Conservation (phyloP, 2,329 filamentous ascomycete species). For the Leptographium galeiforme region DNA sequence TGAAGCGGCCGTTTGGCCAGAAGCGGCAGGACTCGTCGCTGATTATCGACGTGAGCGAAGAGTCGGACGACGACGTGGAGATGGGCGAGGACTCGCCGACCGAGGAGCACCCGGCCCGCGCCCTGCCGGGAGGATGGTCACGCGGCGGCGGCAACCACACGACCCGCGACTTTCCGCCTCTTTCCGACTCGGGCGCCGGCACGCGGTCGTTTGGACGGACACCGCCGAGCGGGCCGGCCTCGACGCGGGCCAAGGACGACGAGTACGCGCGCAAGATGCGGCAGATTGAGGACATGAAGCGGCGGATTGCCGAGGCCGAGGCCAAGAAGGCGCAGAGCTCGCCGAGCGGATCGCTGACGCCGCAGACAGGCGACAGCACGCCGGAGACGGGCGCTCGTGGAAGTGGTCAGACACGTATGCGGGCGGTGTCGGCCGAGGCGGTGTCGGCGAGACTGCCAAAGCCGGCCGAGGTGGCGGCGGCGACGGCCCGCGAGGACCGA, state of each 20-base stretch:
- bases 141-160: slow-evolving; percentile 21
- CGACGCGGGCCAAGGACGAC: slow-evolving; percentile 19
- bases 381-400: slow-evolving; percentile 9
- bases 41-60: slow-evolving; percentile 77
- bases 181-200: slow-evolving; percentile 21
- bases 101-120: slow-evolving; percentile 23
- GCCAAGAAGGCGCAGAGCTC: slow-evolving; percentile 32
- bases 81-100: slow-evolving; percentile 51
- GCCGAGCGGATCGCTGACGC: slow-evolving; percentile 16
- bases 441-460: slow-evolving; percentile 16
- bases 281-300: slow-evolving; percentile 47
- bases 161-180: slow-evolving; percentile 31
- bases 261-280: slow-evolving; percentile 38
- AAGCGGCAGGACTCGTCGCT: slow-evolving; percentile 46
- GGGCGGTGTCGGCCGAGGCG: slow-evolving; percentile 8
- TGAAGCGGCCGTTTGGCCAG: slow-evolving; percentile 51
- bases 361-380: slow-evolving; percentile 11
- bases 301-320: slow-evolving; percentile 44
- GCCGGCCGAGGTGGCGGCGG: slow-evolving; percentile 1
- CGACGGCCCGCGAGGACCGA: background rate
- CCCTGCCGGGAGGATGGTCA: slow-evolving; percentile 16
- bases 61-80: slow-evolving; percentile 45
- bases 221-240: slow-evolving; percentile 21
- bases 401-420: no score
- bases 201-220: slow-evolving; percentile 29